A percentile compares a stretch with the other conserved stretches of the same genome.
These are phyloP conservation scores for Trichoderma harzianum DNA, from an alignment of 2,329 filamentous ascomycete genomes.

Conservation along the genomic window DNA sequence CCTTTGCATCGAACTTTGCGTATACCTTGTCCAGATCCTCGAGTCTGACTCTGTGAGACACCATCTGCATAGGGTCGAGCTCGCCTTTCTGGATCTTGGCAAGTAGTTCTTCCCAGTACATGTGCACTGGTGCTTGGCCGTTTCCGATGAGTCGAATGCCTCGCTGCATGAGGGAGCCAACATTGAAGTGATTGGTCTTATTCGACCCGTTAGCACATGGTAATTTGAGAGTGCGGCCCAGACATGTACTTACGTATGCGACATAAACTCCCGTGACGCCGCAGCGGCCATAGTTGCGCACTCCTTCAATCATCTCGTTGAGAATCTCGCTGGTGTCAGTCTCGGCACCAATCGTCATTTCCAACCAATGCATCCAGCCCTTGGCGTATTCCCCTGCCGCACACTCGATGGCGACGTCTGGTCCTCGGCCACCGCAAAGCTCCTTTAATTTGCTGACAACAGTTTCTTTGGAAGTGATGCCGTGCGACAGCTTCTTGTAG, in stretches of 20 bases:
- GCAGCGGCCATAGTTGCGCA: slow-evolving; percentile 67
- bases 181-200: slow-evolving; percentile 28
- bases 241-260: slow-evolving; percentile 48
- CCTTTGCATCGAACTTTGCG: slow-evolving; percentile 55
- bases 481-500: slow-evolving; percentile 57
- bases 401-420: slow-evolving; percentile 70
- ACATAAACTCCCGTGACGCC: slow-evolving; percentile 73
- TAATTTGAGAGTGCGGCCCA: not conserved
- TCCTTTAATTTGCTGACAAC: slow-evolving; percentile 73
- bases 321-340: slow-evolving; percentile 80
- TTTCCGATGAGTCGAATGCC: slow-evolving; percentile 75
- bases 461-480: slow-evolving; percentile 55
- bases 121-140: slow-evolving; percentile 69
- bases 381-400: slow-evolving; percentile 60
- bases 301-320: slow-evolving; percentile 76
- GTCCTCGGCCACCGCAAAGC: slow-evolving; percentile 67
- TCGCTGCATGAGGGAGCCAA: slow-evolving; percentile 76
- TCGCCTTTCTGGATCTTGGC: slow-evolving; percentile 62
- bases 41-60: slow-evolving; percentile 72
- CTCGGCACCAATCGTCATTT: slow-evolving; percentile 64
- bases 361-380: slow-evolving; percentile 57
- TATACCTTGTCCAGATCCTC: slow-evolving; percentile 70
- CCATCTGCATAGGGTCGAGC: slow-evolving; percentile 75
- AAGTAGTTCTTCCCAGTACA: slow-evolving; percentile 80
- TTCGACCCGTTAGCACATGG: not conserved